Percentiles rank a stretch among this genome's conserved stretches.
These are phyloP conservation scores for Dictyostelium brefeldianum DNA, from an alignment of 78 protist species.

Conservation along the genomic window DNA sequence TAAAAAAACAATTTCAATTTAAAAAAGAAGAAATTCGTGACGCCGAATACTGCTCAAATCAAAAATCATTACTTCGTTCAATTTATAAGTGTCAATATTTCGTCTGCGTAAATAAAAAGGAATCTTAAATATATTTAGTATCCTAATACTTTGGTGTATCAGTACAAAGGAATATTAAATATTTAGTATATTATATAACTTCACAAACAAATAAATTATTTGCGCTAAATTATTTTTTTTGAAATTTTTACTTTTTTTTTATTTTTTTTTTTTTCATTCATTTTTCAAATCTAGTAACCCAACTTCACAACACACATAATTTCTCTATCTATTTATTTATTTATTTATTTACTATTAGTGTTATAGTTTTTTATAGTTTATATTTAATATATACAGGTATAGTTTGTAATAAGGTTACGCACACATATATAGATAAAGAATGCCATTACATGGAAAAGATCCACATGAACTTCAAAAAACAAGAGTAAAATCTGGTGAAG, in stretches of 20 bases:
- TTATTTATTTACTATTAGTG: neutral
- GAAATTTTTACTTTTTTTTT: neutral
- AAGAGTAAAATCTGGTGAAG: constrained; percentile 41
- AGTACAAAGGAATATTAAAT: no score
- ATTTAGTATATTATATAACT: no score
- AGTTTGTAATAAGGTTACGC: neutral
- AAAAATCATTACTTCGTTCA: constrained; percentile 20
- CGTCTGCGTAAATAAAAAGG: constrained; percentile 25
- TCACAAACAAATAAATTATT: no score
- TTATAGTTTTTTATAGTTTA: neutral
- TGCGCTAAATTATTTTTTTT: no score
- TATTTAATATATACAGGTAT: neutral
- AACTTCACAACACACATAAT: no score
- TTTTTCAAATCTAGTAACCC: neutral
- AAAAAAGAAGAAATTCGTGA: constrained; percentile 40
- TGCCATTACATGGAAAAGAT: constrained; percentile 65
- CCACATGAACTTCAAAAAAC: constrained; percentile 43
- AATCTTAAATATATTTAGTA: neutral
- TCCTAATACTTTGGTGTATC: no score
- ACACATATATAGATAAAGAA: neutral
- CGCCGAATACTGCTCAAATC: constrained; percentile 59
- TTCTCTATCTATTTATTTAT: neutral
- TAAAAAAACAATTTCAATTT: constrained; percentile 41
- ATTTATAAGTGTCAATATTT: constrained; percentile 73
- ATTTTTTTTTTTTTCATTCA: neutral